Percentiles rank a stretch among this genome's conserved stretches.
Evolutionary conservation across 495 filamentous ascomycete species (phyloP).

Genomic region (Venustampulla echinocandica): DNA sequence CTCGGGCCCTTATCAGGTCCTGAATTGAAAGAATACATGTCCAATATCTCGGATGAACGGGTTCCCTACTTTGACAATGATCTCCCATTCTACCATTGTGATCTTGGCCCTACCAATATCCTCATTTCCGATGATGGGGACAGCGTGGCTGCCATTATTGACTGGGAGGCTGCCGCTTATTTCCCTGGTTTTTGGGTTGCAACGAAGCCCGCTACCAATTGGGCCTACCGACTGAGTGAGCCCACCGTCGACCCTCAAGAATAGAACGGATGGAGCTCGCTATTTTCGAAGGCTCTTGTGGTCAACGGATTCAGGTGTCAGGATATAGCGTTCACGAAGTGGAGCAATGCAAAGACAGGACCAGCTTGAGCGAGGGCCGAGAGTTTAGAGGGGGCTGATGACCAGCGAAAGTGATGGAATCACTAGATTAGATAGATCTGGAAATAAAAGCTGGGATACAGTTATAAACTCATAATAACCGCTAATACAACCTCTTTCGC

Average conservation of each 20-base stretch:
- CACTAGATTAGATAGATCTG: no score
- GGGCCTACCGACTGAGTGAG: neutral
- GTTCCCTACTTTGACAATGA: neutral
- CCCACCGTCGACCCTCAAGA: neutral
- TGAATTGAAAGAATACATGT: neutral
- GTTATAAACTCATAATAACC: no score
- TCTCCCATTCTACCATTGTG: constrained; percentile 5
- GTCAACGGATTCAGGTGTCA: neutral
- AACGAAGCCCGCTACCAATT: constrained; percentile 1
- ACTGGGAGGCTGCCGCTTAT: constrained; percentile 10
- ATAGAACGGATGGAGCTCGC: neutral
- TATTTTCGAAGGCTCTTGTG: constrained; percentile 1
- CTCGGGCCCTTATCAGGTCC: constrained; percentile 1
- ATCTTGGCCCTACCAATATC: constrained; percentile 10
- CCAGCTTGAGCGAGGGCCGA: no score
- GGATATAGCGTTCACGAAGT: no score
- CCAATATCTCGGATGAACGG: constrained; percentile 4
- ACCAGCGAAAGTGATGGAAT: no score
- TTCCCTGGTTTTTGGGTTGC: constrained; percentile 10
- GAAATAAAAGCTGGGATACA: no score
- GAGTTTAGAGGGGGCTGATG: no score
- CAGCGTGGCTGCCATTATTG: constrained; percentile 7
- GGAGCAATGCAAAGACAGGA: no score
- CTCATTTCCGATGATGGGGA: constrained; percentile 7
- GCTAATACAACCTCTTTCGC: no score